These are phyloP conservation scores for Pezicula neosporulosa DNA, from an alignment of 2,329 filamentous ascomycete genomes.

Conservation along the genomic window DNA sequence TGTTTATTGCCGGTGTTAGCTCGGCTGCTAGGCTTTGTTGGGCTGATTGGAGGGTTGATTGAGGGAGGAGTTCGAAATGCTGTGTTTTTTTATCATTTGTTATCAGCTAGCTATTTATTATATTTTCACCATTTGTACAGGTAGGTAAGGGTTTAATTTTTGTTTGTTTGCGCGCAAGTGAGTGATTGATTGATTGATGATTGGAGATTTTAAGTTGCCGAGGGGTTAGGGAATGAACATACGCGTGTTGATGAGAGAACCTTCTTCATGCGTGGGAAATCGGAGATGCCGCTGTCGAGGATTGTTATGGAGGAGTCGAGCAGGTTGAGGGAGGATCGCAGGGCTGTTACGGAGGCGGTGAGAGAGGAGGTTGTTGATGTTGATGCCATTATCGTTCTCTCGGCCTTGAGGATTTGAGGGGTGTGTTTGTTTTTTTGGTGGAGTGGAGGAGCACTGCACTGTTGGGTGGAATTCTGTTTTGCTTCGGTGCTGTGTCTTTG, in stretches of 20 bases:
- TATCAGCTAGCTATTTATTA: background rate
- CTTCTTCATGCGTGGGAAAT: conserved; percentile 31
- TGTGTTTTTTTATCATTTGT: conserved; percentile 25
- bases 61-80: conserved; percentile 72
- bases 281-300: conserved; percentile 23
- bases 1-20: conserved; percentile 68
- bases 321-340: conserved; percentile 33
- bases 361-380: conserved; percentile 21
- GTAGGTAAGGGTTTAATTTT: too few species aligned
- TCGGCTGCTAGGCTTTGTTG: conserved; percentile 64
- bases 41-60: conserved; percentile 59
- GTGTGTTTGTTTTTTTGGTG: too few species aligned
- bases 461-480: too few species aligned
- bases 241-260: conserved; percentile 32
- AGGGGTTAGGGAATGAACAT: conserved; percentile 10
- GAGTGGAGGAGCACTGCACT: too few species aligned
- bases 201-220: background rate
- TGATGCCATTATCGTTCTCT: background rate
- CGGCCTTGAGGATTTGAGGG: too few species aligned
- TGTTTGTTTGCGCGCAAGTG: background rate
- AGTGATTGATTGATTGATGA: too few species aligned
- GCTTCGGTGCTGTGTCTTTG: too few species aligned
- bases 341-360: conserved; percentile 31
- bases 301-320: conserved; percentile 30
- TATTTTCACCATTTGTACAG: background rate